Conservation (phyloP, 164 flowering plant genomes). For the Protea cynaroides region DNA sequence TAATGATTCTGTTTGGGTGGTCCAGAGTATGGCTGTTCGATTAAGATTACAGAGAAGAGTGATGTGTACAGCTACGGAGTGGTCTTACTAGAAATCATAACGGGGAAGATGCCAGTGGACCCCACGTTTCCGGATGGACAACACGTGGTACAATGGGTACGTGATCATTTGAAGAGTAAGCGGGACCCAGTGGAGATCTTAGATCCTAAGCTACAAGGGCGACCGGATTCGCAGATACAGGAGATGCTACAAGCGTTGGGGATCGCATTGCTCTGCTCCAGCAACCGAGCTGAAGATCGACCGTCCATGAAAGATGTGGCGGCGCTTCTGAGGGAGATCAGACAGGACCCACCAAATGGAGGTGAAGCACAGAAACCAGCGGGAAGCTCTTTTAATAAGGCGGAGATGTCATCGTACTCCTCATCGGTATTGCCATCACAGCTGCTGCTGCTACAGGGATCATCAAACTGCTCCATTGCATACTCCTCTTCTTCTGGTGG, state of each 20-base stretch:
- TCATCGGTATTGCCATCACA: conserved; percentile 47
- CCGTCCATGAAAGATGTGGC: conserved; percentile 87
- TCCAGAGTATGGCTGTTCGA: conserved; percentile 59
- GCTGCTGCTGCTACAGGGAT: conserved; percentile 41
- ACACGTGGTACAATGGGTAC: conserved; percentile 70
- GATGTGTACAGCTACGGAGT: conserved; percentile 83
- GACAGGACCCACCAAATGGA: conserved; percentile 40
- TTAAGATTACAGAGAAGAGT: conserved; percentile 70
- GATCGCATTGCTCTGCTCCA: conserved; percentile 67
- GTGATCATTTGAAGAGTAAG: conserved; percentile 57
- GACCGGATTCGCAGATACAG: conserved; percentile 60
- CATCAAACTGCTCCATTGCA: conserved; percentile 50
- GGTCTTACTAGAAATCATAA: conserved; percentile 61
- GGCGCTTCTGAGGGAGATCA: conserved; percentile 56
- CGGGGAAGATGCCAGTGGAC: conserved; percentile 72
- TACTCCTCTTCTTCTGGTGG: conserved; percentile 50
- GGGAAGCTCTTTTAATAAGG: conserved; percentile 11
- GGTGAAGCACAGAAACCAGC: conserved; percentile 35
- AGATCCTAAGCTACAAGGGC: conserved; percentile 57
- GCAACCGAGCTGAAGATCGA: conserved; percentile 62
- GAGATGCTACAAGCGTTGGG: conserved; percentile 83
- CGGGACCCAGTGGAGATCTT: conserved; percentile 56
- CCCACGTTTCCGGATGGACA: conserved; percentile 61
- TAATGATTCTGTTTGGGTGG: not conserved
- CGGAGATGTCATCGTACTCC: conserved; percentile 21